Conservation (phyloP, 495 filamentous ascomycete species). For the Neurospora africana region DNA sequence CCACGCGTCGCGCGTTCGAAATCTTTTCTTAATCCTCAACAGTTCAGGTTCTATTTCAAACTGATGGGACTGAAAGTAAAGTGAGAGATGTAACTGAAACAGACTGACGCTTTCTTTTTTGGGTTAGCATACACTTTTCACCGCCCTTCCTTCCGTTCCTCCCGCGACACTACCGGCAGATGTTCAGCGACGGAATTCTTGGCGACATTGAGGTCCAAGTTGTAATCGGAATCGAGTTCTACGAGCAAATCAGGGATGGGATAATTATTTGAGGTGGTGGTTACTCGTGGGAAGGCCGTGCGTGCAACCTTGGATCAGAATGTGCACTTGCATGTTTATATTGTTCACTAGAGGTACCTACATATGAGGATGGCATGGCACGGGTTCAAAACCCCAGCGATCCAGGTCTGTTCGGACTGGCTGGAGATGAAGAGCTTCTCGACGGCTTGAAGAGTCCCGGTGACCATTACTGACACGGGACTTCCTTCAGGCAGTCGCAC, state of each 20-base stretch:
- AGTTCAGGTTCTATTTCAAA: too few relatives aligned
- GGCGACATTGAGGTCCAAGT: not conserved
- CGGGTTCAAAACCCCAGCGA: constrained; percentile 25
- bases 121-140: too few relatives aligned
- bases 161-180: not conserved
- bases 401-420: constrained; percentile 37
- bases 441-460: constrained; percentile 43
- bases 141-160: not conserved
- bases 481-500: too few relatives aligned
- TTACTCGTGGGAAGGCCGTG: not conserved
- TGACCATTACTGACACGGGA: constrained; percentile 11
- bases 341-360: not conserved
- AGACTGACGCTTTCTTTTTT: too few relatives aligned
- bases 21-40: too few relatives aligned
- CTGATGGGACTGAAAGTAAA: not conserved
- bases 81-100: too few relatives aligned
- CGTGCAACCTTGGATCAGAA: not conserved
- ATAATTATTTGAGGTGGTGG: not conserved
- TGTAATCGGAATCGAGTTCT: not conserved
- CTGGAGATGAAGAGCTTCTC: constrained; percentile 56
- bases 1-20: too few relatives aligned
- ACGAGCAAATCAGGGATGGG: not conserved
- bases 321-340: not conserved
- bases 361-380: not conserved
- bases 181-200: not conserved